A percentile compares a stretch with the other conserved stretches of the same genome.
phyloP scores from a whole-genome alignment of 2,329 filamentous ascomycete genomes.

The Fusarium neocosmosporiellum region DNA sequence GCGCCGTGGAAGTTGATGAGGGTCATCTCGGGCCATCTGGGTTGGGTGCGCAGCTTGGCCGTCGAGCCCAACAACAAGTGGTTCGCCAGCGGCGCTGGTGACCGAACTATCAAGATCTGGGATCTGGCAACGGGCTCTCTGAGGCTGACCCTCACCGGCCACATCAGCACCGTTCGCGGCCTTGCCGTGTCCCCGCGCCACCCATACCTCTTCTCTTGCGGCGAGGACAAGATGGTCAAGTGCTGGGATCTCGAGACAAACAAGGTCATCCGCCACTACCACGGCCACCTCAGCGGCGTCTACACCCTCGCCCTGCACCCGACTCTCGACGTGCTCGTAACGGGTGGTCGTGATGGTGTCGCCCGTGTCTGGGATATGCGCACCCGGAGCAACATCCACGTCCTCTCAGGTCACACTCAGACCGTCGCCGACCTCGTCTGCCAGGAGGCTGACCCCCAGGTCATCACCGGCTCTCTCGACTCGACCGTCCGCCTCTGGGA shows the following conservation, averaged over 20 bases:
- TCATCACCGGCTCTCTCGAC: constrained; percentile 94
- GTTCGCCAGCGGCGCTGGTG: constrained; percentile 96
- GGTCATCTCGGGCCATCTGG: constrained; percentile 95
- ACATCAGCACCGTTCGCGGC: constrained; percentile 93
- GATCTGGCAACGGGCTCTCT: constrained; percentile 90
- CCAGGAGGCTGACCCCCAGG: constrained; percentile 95
- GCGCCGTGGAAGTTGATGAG: constrained; percentile 98
- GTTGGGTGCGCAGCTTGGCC: constrained; percentile 90
- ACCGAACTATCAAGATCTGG: constrained; percentile 99
- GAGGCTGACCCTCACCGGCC: constrained; percentile 87
- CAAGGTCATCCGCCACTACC: constrained; percentile 97
- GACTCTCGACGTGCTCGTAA: constrained; percentile 93
- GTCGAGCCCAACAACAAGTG: constrained; percentile 97
- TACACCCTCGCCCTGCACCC: constrained; percentile 95
- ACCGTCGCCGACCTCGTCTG: constrained; percentile 92
- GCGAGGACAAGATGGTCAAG: constrained; percentile 99
- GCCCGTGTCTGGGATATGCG: constrained; percentile 99
- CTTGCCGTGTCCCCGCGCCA: constrained; percentile 92
- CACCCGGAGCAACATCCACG: constrained; percentile 94
- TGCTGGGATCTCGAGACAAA: constrained; percentile 99
- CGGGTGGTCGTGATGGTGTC: constrained; percentile 93
- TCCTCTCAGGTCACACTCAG: constrained; percentile 88
- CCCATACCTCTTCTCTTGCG: constrained; percentile 97
- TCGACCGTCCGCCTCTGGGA: constrained; percentile 94
- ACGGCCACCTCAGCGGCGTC: constrained; percentile 95